Percentiles rank a stretch among this genome's conserved stretches.
phyloP scores from a whole-genome alignment of 176 grass and related monocot genomes.

The Bothriochloa decipiens region DNA sequence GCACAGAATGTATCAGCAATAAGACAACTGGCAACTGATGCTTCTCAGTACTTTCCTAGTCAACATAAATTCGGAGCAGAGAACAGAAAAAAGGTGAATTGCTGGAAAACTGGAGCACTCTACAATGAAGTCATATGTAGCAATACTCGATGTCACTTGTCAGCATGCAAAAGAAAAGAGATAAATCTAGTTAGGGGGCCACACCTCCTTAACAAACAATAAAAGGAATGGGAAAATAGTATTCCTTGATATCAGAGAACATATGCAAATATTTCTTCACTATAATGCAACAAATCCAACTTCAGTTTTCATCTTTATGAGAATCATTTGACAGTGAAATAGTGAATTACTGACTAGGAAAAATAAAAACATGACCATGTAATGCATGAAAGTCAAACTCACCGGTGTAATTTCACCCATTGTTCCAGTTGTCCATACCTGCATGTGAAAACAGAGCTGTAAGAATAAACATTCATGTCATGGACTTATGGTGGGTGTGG shows the following conservation, averaged over 20 bases:
- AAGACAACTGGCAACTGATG: background rate
- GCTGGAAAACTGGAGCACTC: background rate
- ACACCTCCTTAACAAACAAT: background rate
- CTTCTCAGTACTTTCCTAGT: background rate
- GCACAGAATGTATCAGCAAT: constrained; percentile 41
- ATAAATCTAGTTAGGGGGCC: background rate
- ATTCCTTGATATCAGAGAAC: background rate
- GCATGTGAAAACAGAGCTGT: constrained; percentile 37
- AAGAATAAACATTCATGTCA: background rate
- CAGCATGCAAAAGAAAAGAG: background rate
- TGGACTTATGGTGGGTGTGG: background rate
- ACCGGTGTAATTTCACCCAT: constrained; percentile 99
- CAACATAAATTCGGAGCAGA: background rate
- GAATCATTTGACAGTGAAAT: background rate
- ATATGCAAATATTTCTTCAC: background rate
- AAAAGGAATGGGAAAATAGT: constrained; percentile 21
- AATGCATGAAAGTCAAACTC: constrained; percentile 37
- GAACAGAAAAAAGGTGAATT: background rate
- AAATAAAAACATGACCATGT: background rate
- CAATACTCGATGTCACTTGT: constrained; percentile 14
- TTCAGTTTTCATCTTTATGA: constrained; percentile 11
- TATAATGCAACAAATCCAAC: constrained; percentile 19
- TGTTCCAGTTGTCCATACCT: constrained; percentile 99
- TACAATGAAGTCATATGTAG: background rate
- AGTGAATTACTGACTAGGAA: background rate